These are phyloP conservation scores for Dendrobium chrysotoxum DNA, from an alignment of 106 monocot species.

Conservation along the genomic window DNA sequence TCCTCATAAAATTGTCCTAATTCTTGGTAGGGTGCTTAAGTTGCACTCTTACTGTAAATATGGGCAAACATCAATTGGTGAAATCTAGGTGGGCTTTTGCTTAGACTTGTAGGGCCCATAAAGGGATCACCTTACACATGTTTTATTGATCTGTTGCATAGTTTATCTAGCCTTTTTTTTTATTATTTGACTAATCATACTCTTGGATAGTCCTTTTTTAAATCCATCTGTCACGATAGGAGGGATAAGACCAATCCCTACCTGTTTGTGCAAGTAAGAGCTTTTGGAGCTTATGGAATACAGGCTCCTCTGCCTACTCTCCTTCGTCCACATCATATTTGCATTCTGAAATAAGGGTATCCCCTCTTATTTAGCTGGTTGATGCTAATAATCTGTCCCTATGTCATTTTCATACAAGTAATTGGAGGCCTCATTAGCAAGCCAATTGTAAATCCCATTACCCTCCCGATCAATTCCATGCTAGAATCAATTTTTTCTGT, in stretches of 20 bases:
- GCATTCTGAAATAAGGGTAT: not conserved
- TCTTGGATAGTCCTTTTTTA: not conserved
- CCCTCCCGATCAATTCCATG: too few relatives aligned
- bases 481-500: too few relatives aligned
- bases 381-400: not conserved
- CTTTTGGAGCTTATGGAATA: not conserved
- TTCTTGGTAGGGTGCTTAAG: not conserved
- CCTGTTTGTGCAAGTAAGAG: not conserved
- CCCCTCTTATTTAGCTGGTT: not conserved
- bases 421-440: too few relatives aligned
- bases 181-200: not conserved
- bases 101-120: not conserved
- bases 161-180: not conserved
- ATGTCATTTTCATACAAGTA: not conserved
- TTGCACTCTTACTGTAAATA: conserved; percentile 2
- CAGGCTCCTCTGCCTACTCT: not conserved
- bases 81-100: not conserved
- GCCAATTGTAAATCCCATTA: too few relatives aligned
- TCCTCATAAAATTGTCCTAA: not conserved
- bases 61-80: conserved; percentile 4
- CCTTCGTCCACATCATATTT: not conserved
- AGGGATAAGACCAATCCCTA: too few relatives aligned
- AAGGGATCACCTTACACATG: not conserved
- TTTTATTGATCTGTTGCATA: not conserved
- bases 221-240: too few relatives aligned